These are phyloP conservation scores for Fraxinus baroniana DNA, from an alignment of 305 asterid species.

Conservation along the genomic window DNA sequence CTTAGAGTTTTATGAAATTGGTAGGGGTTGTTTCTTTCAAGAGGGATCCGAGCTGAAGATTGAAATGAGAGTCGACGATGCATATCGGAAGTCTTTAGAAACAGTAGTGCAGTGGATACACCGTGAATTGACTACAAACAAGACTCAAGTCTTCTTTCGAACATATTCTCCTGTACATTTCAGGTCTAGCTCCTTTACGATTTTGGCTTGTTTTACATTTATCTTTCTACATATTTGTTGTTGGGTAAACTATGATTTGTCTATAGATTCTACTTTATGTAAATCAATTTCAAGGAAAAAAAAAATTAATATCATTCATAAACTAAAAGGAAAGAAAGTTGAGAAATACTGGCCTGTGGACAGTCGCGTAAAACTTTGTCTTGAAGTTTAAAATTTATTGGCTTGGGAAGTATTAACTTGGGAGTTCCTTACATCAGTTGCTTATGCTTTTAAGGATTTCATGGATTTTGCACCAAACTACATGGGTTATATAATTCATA, in stretches of 20 bases:
- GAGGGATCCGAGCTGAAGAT: conserved; percentile 45
- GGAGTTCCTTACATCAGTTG: neutral
- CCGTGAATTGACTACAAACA: conserved; percentile 33
- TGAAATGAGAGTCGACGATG: conserved; percentile 39
- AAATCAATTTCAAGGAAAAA: neutral
- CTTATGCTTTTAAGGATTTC: neutral
- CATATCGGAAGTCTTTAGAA: conserved; percentile 36
- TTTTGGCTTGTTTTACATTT: neutral
- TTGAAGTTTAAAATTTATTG: neutral
- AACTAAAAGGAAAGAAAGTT: neutral
- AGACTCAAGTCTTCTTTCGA: conserved; percentile 43
- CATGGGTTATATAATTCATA: no score
- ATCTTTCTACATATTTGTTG: neutral
- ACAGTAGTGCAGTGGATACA: conserved; percentile 40
- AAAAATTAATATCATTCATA: neutral
- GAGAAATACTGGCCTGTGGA: neutral
- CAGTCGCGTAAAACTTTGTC: neutral
- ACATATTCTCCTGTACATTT: conserved; percentile 56
- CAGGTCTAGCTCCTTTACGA: conserved; percentile 43
- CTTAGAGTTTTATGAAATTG: neutral
- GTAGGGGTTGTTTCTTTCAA: conserved; percentile 56
- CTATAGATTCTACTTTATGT: neutral
- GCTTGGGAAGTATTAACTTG: neutral
- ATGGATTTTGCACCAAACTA: neutral
- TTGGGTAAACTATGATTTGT: neutral